A percentile compares a stretch with the other conserved stretches of the same genome.
phyloP scores from a whole-genome alignment of 306 rosid genomes.

The Prinsepia uniflora region DNA sequence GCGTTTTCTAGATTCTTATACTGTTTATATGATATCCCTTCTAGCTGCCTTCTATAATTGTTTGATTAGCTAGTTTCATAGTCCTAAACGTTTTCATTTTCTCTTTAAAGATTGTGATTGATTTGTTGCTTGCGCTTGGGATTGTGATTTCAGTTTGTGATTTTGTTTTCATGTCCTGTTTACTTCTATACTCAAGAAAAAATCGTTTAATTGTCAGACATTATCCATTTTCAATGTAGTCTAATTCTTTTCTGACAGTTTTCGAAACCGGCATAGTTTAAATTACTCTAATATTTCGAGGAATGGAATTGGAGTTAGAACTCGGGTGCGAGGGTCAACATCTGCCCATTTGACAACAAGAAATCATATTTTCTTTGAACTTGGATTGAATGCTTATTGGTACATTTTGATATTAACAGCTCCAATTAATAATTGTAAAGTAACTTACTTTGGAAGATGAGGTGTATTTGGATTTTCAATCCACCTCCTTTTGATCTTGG shows the following conservation, averaged over 20 bases:
- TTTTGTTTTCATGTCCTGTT: background rate
- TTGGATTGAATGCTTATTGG: background rate
- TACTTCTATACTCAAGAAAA: background rate
- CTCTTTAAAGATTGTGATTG: background rate
- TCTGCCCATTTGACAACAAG: background rate
- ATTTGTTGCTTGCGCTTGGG: background rate
- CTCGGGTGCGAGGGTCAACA: no score
- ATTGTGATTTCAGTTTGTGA: background rate
- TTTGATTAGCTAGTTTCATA: background rate
- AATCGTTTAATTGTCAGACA: slow-evolving; percentile 2
- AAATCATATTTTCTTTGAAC: background rate
- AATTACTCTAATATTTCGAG: no score
- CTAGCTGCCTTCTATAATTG: background rate
- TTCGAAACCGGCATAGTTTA: background rate
- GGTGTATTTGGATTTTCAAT: background rate
- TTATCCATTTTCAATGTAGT: background rate
- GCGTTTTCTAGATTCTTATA: slow-evolving; percentile 23
- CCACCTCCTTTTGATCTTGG: slow-evolving; percentile 15
- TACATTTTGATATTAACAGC: background rate
- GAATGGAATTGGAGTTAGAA: no score
- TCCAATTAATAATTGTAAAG: slow-evolving; percentile 7
- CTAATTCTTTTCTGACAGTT: background rate
- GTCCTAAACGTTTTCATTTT: background rate
- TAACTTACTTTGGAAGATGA: slow-evolving; percentile 1
- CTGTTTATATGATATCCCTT: background rate